Percentiles rank a stretch among this genome's conserved stretches.
phyloP scores from a whole-genome alignment of 2,329 filamentous ascomycete genomes.

The Pyrenophora seminiperda region DNA sequence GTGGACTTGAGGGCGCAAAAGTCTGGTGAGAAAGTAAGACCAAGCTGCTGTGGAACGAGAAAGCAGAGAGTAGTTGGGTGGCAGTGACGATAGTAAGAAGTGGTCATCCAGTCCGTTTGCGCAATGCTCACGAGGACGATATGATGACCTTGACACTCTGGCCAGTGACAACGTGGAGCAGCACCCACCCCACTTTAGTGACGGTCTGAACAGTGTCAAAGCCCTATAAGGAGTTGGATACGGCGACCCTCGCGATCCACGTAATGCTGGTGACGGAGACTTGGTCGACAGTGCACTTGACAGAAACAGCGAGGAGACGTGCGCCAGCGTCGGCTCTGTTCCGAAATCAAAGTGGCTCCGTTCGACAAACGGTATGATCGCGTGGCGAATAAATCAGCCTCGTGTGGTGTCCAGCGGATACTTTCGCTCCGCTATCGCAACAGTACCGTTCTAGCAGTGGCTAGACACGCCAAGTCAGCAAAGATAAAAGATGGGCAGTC shows the following conservation, averaged over 20 bases:
- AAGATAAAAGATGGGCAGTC: conserved; percentile 9
- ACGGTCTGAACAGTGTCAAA: conserved; percentile 14
- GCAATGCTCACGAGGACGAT: conserved; percentile 36
- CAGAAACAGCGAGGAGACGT: conserved; percentile 12
- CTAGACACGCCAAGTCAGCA: conserved; percentile 28
- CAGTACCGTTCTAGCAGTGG: conserved; percentile 20
- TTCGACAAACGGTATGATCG: conserved; percentile 32
- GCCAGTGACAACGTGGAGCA: conserved; percentile 22
- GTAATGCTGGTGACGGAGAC: conserved; percentile 7
- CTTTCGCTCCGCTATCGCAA: conserved; percentile 24
- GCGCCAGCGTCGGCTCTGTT: conserved; percentile 17
- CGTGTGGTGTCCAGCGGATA: conserved; percentile 32
- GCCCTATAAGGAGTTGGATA: background rate
- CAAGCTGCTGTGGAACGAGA: conserved; percentile 33
- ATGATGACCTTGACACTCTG: conserved; percentile 29
- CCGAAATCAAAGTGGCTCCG: conserved; percentile 18
- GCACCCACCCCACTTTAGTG: background rate
- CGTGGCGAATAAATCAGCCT: conserved; percentile 28
- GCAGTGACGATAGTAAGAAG: conserved; percentile 26
- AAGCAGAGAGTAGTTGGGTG: conserved; percentile 24
- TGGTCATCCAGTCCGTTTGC: conserved; percentile 36
- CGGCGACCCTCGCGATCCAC: conserved; percentile 18
- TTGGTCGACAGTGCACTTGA: conserved; percentile 2
- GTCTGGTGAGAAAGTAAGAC: conserved; percentile 17
- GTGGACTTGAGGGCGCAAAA: conserved; percentile 25